Conservation (phyloP, 208 protist genomes). For the Crithidia thermophila region DNA sequence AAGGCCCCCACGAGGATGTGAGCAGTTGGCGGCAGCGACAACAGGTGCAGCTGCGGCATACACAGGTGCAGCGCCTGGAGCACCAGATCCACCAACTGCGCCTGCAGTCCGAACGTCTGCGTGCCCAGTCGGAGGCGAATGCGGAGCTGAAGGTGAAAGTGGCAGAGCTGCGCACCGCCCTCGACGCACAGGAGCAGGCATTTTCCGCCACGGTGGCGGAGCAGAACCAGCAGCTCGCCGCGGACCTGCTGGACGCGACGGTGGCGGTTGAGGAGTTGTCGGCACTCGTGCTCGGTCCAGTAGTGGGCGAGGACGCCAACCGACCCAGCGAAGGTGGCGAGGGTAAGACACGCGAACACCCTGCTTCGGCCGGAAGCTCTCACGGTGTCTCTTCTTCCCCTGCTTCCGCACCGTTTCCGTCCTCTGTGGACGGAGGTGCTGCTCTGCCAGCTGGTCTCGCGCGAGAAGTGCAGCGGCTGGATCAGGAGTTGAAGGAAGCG, state of each 20-base stretch:
- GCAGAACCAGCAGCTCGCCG: slow-evolving; percentile 23
- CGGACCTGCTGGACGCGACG: slow-evolving; percentile 13
- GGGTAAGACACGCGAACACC: neutral
- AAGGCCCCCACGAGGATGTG: neutral
- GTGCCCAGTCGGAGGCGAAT: slow-evolving; percentile 25
- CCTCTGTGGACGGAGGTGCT: too few relatives aligned
- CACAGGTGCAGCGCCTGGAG: slow-evolving; percentile 26
- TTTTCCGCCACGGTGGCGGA: slow-evolving; percentile 25
- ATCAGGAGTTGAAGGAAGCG: neutral
- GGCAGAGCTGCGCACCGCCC: slow-evolving; percentile 23
- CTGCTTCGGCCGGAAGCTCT: too few relatives aligned
- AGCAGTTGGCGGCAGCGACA: slow-evolving; percentile 13
- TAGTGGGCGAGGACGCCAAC: neutral
- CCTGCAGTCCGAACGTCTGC: slow-evolving; percentile 16
- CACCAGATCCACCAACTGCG: slow-evolving; percentile 24
- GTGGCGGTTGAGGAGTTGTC: slow-evolving; percentile 14
- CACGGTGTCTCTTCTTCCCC: too few relatives aligned
- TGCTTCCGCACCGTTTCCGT: too few relatives aligned
- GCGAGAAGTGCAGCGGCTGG: neutral
- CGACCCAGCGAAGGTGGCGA: neutral
- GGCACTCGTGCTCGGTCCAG: neutral
- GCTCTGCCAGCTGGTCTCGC: neutral
- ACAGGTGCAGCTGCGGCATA: slow-evolving; percentile 31
- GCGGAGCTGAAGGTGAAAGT: slow-evolving; percentile 15
- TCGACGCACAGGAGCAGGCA: slow-evolving; percentile 28